Percentiles rank a stretch among this genome's conserved stretches.
Conservation (phyloP, 257 asterid species). For the Henckelia pumila region DNA sequence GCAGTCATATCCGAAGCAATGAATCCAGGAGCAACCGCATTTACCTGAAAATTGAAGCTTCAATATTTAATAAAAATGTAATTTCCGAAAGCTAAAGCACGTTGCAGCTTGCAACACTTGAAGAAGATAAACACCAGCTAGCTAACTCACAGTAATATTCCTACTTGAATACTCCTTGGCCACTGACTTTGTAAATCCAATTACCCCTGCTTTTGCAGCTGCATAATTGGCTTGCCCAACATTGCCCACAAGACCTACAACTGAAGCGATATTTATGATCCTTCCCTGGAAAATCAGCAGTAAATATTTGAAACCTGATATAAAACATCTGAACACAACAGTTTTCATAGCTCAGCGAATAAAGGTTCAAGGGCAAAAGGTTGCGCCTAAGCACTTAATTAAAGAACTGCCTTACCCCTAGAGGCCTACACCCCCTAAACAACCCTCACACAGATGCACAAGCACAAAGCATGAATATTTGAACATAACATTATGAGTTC, state of each 20-base stretch:
- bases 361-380: background rate
- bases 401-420: background rate
- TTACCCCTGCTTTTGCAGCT: slow-evolving; percentile 98
- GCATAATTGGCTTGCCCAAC: slow-evolving; percentile 95
- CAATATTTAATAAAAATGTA: slow-evolving; percentile 5
- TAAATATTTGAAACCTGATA: slow-evolving; percentile 13
- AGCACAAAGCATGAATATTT: no score
- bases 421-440: background rate
- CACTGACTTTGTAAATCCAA: slow-evolving; percentile 88
- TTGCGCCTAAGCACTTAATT: background rate
- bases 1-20: slow-evolving; percentile 93
- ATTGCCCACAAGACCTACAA: slow-evolving; percentile 95
- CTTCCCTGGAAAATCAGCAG: slow-evolving; percentile 62
- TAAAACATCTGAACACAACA: slow-evolving; percentile 11
- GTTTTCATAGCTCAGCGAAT: background rate
- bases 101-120: slow-evolving; percentile 5
- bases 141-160: slow-evolving; percentile 64
- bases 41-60: slow-evolving; percentile 55
- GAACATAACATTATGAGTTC: no score
- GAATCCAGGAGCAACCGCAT: slow-evolving; percentile 97
- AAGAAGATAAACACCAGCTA: slow-evolving; percentile 1
- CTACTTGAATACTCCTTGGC: slow-evolving; percentile 97
- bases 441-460: background rate
- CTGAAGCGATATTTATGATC: slow-evolving; percentile 87
- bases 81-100: slow-evolving; percentile 13